Evolutionary conservation across 306 rosid species (phyloP), one percentile per base, ranked within the genome.

Genomic region (Senna tora): DNA sequence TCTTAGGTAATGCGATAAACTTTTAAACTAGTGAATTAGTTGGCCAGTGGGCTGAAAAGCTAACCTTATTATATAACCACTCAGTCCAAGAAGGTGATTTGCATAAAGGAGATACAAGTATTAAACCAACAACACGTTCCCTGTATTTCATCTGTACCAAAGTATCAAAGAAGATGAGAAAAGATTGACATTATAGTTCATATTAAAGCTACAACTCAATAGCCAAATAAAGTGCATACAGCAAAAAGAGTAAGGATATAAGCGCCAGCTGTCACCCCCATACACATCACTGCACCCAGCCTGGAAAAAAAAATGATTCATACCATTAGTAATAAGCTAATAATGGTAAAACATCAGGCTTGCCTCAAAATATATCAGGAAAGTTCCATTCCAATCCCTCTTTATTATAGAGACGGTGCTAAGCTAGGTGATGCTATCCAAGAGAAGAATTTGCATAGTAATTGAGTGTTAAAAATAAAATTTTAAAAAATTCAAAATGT

Each of bases 231-330:
- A 65, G 69, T 49, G 83, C 99, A 16, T 94, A 94, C 99, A n/a
- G 99, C 96, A 47, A 94, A 94, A 51, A 94, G 83, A 9, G 93
- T 77, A 41, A 94, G 96, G 71, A 94, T 86, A 78, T 94, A 91
- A 47, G 99, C 99, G 77, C 99, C 97, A 5, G 97, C 97, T 10
- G 99, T 94, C 64, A 91, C 99, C 77, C 99, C 99, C 99, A 94
- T 94, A 79, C 99, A 94, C 99, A 94, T 94, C 73, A 94, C 99
- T 33, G 97, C 97, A 69, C 91, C 96, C 77, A 94, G 95, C 88
- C 99, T 93, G 87, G 63, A 74, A 60, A 61, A 73, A 52, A 62
- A 68, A 28, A 68, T 33, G 33, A 41, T 60, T 51, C 39, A 74
- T 59, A 70, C 45, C 80, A 71, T 83, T 38, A 79, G 77, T 46